These are phyloP conservation scores for Tolypocladium cylindrosporum DNA, from an alignment of 2,329 filamentous ascomycete genomes.

Conservation along the genomic window DNA sequence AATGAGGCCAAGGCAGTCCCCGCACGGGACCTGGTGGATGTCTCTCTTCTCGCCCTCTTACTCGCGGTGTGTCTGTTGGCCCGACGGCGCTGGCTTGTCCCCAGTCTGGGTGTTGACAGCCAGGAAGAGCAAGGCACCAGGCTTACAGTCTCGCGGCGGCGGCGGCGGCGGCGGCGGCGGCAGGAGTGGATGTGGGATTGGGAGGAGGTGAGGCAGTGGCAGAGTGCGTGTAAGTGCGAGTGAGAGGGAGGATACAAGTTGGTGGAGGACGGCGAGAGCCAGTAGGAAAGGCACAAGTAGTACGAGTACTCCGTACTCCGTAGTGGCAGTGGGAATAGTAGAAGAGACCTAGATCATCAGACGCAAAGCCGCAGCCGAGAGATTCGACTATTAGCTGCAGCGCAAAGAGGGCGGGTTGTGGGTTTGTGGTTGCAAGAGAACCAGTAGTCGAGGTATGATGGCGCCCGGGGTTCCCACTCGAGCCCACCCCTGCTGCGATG, in stretches of 20 bases:
- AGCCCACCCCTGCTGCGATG: slow-evolving; percentile 2
- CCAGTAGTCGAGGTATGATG: slow-evolving; percentile 1
- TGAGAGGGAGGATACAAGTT: background rate
- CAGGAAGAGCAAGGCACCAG: background rate
- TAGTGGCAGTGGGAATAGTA: background rate
- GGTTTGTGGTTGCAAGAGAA: slow-evolving; percentile 4
- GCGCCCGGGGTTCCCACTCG: slow-evolving; percentile 2
- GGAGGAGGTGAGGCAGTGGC: background rate
- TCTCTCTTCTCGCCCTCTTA: slow-evolving; percentile 12
- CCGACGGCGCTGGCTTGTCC: slow-evolving; percentile 1
- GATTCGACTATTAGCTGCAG: background rate
- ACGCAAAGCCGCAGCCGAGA: background rate
- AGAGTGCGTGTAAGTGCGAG: background rate
- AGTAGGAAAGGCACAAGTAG: background rate
- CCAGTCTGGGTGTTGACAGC: background rate
- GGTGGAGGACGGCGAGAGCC: background rate
- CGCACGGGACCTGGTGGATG: slow-evolving; percentile 9
- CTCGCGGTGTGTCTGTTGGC: slow-evolving; percentile 7
- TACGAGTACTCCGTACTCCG: no score
- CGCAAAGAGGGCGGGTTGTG: slow-evolving; percentile 1
- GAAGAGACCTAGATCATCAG: slow-evolving; percentile 1
- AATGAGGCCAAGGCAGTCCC: slow-evolving; percentile 3
- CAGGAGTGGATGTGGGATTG: background rate
- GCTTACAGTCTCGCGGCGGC: background rate
- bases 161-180: background rate